Evolutionary conservation across 2,329 filamentous ascomycete genomes (phyloP).

Genomic region (Fusarium sp.): DNA sequence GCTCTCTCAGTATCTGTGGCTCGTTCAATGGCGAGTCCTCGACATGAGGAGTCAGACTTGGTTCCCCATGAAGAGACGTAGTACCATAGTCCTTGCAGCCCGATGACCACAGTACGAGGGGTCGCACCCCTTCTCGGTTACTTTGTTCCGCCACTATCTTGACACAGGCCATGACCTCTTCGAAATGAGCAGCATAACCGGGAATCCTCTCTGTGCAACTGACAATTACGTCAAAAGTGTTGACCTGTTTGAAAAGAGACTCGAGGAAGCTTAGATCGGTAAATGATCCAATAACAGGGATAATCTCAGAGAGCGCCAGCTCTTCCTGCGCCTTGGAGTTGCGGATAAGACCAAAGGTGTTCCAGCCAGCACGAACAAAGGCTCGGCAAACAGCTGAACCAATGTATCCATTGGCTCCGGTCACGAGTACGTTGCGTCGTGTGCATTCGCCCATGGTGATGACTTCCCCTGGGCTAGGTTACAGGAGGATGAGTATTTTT

Average conservation of each 20-base stretch:
- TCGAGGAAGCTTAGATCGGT: slow-evolving; percentile 49
- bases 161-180: slow-evolving; percentile 52
- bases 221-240: slow-evolving; percentile 57
- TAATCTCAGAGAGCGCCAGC: slow-evolving; percentile 53
- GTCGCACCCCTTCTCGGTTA: slow-evolving; percentile 50
- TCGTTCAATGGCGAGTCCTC: slow-evolving; percentile 56
- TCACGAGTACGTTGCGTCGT: slow-evolving; percentile 54
- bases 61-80: slow-evolving; percentile 50
- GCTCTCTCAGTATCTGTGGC: slow-evolving; percentile 42
- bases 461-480: not conserved
- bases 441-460: slow-evolving; percentile 12
- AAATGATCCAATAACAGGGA: slow-evolving; percentile 56
- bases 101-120: slow-evolving; percentile 59
- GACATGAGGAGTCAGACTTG: slow-evolving; percentile 55
- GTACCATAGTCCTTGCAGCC: slow-evolving; percentile 65
- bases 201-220: slow-evolving; percentile 56
- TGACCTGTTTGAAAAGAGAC: slow-evolving; percentile 39
- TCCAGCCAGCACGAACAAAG: slow-evolving; percentile 60
- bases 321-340: slow-evolving; percentile 46
- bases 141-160: slow-evolving; percentile 50
- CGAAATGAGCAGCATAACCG: slow-evolving; percentile 56
- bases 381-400: slow-evolving; percentile 59
- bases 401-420: slow-evolving; percentile 63
- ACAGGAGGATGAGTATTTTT: not conserved
- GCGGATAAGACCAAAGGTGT: slow-evolving; percentile 59